These are phyloP conservation scores for Amphirosellinia nigrospora DNA, from an alignment of 495 filamentous ascomycete genomes.

Conservation along the genomic window DNA sequence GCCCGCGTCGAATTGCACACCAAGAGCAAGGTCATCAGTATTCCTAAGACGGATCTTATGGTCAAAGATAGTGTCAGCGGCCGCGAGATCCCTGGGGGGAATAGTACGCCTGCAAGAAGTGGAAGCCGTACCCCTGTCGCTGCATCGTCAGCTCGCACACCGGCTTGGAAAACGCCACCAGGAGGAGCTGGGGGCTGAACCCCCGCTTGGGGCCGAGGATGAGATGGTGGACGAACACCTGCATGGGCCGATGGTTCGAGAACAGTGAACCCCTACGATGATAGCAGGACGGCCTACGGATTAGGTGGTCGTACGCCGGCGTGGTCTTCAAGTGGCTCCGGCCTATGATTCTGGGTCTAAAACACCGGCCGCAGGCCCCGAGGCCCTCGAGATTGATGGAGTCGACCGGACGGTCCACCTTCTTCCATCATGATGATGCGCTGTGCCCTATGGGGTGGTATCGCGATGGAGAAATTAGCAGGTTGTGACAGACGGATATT, in stretches of 20 bases:
- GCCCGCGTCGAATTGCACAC: conserved; percentile 92
- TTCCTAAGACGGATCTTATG: conserved; percentile 75
- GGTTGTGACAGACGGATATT: no score
- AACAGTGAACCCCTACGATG: conserved; percentile 82
- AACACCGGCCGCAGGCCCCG: conserved; percentile 71
- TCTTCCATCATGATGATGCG: no score
- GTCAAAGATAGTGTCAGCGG: conserved; percentile 87
- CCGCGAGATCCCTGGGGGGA: conserved; percentile 63
- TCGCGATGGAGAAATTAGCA: no score
- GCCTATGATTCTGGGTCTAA: conserved; percentile 73
- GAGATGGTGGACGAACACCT: conserved; percentile 71
- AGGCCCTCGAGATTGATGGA: no score
- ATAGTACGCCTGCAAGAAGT: conserved; percentile 54
- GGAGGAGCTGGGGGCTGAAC: conserved; percentile 63
- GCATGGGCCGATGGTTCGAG: conserved; percentile 79
- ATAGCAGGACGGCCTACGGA: conserved; percentile 74
- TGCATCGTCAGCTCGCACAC: conserved; percentile 67
- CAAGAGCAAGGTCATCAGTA: conserved; percentile 83
- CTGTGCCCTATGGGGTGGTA: no score
- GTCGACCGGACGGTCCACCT: no score
- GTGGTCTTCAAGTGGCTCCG: conserved; percentile 61
- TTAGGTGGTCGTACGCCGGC: conserved; percentile 56
- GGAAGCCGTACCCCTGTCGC: conserved; percentile 75
- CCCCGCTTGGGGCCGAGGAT: conserved; percentile 67
- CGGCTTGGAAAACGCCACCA: conserved; percentile 63